These are phyloP conservation scores for Pachysandra terminalis DNA, from an alignment of 164 flowering plant genomes.

Conservation along the genomic window DNA sequence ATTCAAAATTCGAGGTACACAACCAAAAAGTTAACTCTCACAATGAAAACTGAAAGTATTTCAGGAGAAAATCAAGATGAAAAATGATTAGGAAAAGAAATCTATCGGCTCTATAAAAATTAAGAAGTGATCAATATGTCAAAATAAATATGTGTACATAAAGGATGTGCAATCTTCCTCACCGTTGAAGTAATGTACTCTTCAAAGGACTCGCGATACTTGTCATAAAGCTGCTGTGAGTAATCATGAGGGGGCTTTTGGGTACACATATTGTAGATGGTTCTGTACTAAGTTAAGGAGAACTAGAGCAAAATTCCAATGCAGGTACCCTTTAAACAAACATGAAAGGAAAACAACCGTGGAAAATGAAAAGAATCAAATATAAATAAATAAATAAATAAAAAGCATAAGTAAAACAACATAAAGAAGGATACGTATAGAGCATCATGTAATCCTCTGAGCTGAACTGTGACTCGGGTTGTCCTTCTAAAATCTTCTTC, in stretches of 20 bases:
- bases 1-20: background rate
- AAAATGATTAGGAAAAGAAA: background rate
- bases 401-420: background rate
- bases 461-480: conserved; percentile 47
- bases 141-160: too few species aligned
- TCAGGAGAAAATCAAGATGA: background rate
- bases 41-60: background rate
- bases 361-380: background rate
- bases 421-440: conserved; percentile 46
- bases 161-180: conserved; percentile 10
- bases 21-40: background rate
- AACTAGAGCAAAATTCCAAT: too few species aligned
- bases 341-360: background rate
- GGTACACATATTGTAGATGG: conserved; percentile 71
- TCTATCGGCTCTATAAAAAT: background rate
- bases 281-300: conserved; percentile 32
- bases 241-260: conserved; percentile 75
- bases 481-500: conserved; percentile 56
- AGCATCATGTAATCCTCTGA: conserved; percentile 66
- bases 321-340: too few species aligned
- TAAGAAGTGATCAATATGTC: background rate
- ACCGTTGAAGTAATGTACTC: conserved; percentile 61
- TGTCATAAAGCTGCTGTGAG: conserved; percentile 71
- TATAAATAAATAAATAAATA: background rate
- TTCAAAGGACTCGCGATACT: conserved; percentile 52